phyloP scores from a whole-genome alignment of 345 rosid genomes.

The Syzygium jambos region DNA sequence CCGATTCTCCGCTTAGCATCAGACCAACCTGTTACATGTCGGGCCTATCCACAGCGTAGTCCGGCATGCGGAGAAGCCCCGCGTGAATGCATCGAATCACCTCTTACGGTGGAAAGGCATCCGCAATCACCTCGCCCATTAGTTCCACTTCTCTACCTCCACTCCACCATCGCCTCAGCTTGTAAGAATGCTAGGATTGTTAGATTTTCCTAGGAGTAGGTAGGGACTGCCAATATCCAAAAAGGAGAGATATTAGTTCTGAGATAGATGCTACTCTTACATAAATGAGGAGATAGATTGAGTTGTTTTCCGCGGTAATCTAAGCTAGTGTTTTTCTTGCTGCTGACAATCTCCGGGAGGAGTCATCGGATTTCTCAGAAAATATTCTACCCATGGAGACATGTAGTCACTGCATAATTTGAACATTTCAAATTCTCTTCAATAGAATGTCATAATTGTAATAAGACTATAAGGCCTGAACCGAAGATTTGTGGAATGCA shows the following conservation, averaged over 20 bases:
- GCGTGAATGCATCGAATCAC: constrained; percentile 11
- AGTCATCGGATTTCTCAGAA: not conserved
- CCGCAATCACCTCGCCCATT: not conserved
- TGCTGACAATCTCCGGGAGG: constrained; percentile 8
- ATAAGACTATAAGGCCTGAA: too few relatives aligned
- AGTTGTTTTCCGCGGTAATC: not conserved
- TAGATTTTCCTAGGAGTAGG: too few relatives aligned
- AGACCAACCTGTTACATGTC: constrained; percentile 3
- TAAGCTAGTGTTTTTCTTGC: not conserved
- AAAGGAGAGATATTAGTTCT: too few relatives aligned
- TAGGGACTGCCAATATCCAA: too few relatives aligned
- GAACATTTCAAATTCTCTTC: not conserved
- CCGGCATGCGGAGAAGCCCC: constrained; percentile 19
- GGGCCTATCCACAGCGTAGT: constrained; percentile 11
- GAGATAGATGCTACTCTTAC: not conserved
- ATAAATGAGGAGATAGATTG: not conserved
- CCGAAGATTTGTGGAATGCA: too few relatives aligned
- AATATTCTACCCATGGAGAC: not conserved
- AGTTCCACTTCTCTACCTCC: not conserved
- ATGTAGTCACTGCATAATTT: not conserved
- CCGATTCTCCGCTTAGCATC: too few relatives aligned
- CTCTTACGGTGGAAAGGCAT: not conserved
- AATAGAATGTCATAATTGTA: not conserved
- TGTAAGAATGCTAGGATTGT: too few relatives aligned
- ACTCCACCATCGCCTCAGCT: not conserved